These are phyloP conservation scores for Dipodascus geniculatus DNA, from an alignment of 805 yeast species.

Conservation along the genomic window DNA sequence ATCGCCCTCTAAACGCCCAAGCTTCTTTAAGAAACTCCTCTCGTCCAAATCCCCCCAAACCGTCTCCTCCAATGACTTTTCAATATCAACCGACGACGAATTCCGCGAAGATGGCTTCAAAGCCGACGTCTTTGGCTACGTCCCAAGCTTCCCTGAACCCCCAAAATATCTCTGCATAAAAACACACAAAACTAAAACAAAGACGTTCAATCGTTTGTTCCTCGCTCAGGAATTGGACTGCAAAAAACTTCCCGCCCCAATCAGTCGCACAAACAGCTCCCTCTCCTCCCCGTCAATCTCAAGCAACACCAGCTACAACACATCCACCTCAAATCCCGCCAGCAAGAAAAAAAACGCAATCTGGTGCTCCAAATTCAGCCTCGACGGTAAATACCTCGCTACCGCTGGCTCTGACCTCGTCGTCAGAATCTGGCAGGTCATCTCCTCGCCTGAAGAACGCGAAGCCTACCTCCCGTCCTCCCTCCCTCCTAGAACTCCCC, in stretches of 20 bases:
- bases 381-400: conserved; percentile 75
- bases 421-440: conserved; percentile 68
- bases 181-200: conserved; percentile 20
- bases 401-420: conserved; percentile 69
- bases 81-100: not conserved
- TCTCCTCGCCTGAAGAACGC: conserved; percentile 60
- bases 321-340: conserved; percentile 6
- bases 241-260: not conserved
- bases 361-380: conserved; percentile 64
- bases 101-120: conserved; percentile 19
- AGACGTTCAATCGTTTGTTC: conserved; percentile 22
- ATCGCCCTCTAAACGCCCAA: not conserved
- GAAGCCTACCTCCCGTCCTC: conserved; percentile 22
- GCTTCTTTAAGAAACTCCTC: not conserved
- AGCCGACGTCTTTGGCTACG: conserved; percentile 21
- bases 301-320: not conserved
- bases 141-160: conserved; percentile 19
- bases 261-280: not conserved
- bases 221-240: conserved; percentile 25
- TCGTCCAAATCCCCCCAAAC: not conserved
- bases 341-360: conserved; percentile 34
- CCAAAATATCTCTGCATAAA: conserved; percentile 25
- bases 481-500: not conserved
- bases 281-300: not conserved
- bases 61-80: not conserved